Base-by-base conservation (phyloP, 352 stramenopile genomes). In the Phytophthora citrophthora region DNA sequence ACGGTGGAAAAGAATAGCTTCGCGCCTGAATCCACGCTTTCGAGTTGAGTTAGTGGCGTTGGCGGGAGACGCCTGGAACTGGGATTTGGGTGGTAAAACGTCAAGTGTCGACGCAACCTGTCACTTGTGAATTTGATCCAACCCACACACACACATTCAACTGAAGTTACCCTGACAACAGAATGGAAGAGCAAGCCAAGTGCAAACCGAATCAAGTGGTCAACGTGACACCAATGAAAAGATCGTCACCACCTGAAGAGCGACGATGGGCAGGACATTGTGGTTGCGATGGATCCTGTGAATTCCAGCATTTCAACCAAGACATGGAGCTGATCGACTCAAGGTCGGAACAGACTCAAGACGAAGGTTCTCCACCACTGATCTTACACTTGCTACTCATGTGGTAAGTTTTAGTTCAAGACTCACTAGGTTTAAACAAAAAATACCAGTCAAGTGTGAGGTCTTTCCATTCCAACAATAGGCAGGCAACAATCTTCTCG, bases 271-370 rank as follows among this genome's bases (percentile, higher is more conserved):
- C 49, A 31, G 31, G 43, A 24, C 49, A 53, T 24, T 74, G 65
- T 49, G 65, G 65, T 15, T 74, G 65, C 24, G 54, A 62, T 15
- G 60, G 65, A 10, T 67, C 53, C 18, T 74, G 65, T 32, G 29
- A 12, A 15, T 74, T 63, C 41, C 53, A 64, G 26, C 32, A 55
- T 32, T 74, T 70, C 36, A 61, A 74, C 29, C 48, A 70, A 13
- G 54, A 74, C 54, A 55, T 74, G 65, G 36, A 74, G 20, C 24
- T 74, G 20, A 50, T 74, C 20, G 65, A 74, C 48, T 27, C 15
- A 27, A 51, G 53, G 23, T 39, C 32, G 26, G 20, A 54, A 20
- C 39, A 24, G 9, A 5, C 45, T 41, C 9, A 46, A 39, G 44
- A n/a, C n/a, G n/a, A n/a, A n/a, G n/a, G 26, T 24, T 44, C 51